These are phyloP conservation scores for Calonectria pseudoreteaudii DNA, from an alignment of 2,329 filamentous ascomycete genomes.

Conservation along the genomic window DNA sequence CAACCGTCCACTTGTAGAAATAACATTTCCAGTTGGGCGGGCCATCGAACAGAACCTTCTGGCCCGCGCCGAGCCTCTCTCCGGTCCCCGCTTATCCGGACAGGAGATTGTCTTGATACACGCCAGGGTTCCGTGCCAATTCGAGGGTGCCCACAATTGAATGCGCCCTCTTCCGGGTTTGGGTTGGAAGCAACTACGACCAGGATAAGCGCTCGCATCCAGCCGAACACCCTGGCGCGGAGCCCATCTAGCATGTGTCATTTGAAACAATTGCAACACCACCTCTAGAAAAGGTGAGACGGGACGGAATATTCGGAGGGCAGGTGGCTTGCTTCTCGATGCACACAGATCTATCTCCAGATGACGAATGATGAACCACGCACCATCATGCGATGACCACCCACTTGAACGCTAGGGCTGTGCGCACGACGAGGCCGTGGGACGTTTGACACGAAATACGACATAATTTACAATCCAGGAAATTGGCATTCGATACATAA, in stretches of 20 bases:
- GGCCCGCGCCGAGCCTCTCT: background rate
- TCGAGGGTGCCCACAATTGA: background rate
- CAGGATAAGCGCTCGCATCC: background rate
- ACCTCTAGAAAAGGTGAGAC: background rate
- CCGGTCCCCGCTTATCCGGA: background rate
- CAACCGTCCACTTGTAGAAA: background rate
- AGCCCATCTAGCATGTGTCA: background rate
- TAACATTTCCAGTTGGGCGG: background rate
- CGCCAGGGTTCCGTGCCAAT: background rate
- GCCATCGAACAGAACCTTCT: background rate
- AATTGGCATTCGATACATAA: background rate
- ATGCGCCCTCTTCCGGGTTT: background rate
- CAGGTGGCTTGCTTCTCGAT: background rate
- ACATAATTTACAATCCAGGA: background rate
- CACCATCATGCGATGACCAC: background rate
- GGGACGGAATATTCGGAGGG: background rate
- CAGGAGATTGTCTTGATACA: background rate
- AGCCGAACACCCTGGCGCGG: background rate
- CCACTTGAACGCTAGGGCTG: background rate
- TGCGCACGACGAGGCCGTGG: background rate
- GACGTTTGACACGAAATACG: background rate
- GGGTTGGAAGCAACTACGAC: background rate
- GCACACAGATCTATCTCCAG: background rate
- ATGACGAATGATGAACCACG: background rate
- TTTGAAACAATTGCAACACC: background rate